A percentile compares a stretch with the other conserved stretches of the same genome.
phyloP scores from a whole-genome alignment of 441 rosid genomes.

The Arabidopsis hybrid region DNA sequence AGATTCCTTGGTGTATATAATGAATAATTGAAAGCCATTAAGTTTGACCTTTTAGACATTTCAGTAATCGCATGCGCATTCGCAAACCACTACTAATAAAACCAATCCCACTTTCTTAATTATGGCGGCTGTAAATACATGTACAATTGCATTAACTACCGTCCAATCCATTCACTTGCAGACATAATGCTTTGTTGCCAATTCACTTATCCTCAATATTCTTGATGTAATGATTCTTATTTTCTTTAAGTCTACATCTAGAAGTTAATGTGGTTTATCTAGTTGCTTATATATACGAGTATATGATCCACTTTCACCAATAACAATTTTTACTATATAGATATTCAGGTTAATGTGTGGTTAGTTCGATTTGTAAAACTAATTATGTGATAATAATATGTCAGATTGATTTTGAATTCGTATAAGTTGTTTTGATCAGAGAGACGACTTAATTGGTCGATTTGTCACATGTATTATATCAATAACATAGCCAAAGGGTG shows the following conservation, averaged over 20 bases:
- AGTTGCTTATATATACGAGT: too few species aligned
- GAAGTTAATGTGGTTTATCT: too few species aligned
- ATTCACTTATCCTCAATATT: conserved; percentile 19
- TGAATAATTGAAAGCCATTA: conserved; percentile 40
- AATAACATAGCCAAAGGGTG: too few species aligned
- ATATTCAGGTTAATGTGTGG: too few species aligned
- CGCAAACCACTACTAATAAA: conserved; percentile 35
- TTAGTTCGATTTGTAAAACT: too few species aligned
- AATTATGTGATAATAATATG: too few species aligned
- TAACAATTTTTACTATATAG: too few species aligned
- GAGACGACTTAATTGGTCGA: too few species aligned
- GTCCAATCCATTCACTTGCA: conserved; percentile 39
- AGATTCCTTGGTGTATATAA: neutral
- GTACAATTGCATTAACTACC: conserved; percentile 12
- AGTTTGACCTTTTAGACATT: conserved; percentile 41
- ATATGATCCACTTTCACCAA: too few species aligned
- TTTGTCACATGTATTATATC: too few species aligned
- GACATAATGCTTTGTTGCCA: conserved; percentile 37
- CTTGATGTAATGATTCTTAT: conserved; percentile 29
- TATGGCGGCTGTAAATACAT: conserved; percentile 21
- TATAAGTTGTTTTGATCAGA: too few species aligned
- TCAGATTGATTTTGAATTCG: too few species aligned
- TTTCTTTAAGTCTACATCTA: neutral
- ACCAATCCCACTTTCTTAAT: conserved; percentile 36
- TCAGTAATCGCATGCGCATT: conserved; percentile 35